These are phyloP conservation scores for Microcos paniculata DNA, from an alignment of 345 rosid species.

Conservation along the genomic window DNA sequence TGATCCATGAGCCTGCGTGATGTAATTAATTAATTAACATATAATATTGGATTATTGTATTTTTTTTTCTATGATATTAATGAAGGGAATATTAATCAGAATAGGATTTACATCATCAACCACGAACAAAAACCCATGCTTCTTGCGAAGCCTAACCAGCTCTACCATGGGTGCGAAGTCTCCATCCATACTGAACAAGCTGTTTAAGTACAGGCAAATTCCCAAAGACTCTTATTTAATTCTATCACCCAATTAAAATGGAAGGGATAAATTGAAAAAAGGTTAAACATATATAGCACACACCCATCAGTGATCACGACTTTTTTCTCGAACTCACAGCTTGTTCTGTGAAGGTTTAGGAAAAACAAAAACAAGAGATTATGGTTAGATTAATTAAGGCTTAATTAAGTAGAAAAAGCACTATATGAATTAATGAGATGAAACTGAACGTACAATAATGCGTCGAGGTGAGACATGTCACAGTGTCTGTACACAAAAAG, in stretches of 20 bases:
- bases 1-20: conserved; percentile 87
- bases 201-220: conserved; percentile 5
- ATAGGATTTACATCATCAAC: conserved; percentile 83
- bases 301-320: conserved; percentile 91
- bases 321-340: conserved; percentile 60
- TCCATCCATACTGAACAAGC: conserved; percentile 98
- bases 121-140: conserved; percentile 73
- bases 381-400: background rate
- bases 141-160: conserved; percentile 65
- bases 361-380: background rate
- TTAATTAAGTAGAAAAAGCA: background rate
- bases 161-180: conserved; percentile 90
- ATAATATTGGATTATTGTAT: no score
- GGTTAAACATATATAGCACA: conserved; percentile 16
- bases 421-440: background rate
- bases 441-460: conserved; percentile 57
- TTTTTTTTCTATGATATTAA: background rate
- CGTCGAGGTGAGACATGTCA: conserved; percentile 74
- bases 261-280: background rate
- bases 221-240: background rate
- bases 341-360: conserved; percentile 46
- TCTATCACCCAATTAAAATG: background rate
- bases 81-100: background rate
- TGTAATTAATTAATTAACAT: background rate
- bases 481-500: conserved; percentile 68